These are phyloP conservation scores for Sporisorium exsertum DNA, from an alignment of 1,284 basidiomycete species.

Conservation along the genomic window DNA sequence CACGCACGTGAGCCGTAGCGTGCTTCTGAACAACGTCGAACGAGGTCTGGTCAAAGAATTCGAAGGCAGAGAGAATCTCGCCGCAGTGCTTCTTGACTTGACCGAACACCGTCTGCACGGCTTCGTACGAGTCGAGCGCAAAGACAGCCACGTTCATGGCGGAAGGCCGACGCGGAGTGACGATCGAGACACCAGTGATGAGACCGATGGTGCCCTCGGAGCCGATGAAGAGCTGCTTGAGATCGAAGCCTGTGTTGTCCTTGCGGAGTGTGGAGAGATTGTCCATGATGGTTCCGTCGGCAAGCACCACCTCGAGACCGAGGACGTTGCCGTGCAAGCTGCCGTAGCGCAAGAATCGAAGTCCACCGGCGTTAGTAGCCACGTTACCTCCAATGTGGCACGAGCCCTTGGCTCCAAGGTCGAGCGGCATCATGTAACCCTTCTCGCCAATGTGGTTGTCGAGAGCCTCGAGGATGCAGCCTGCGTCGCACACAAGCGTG, in stretches of 20 bases:
- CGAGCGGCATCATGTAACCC: conserved; percentile 96
- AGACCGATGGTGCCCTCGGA: conserved; percentile 95
- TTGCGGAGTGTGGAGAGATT: conserved; percentile 77
- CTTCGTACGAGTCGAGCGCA: conserved; percentile 73
- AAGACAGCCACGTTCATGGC: conserved; percentile 74
- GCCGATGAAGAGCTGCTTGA: conserved; percentile 98
- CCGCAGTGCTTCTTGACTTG: conserved; percentile 79
- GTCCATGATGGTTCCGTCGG: conserved; percentile 83
- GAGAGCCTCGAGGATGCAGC: conserved; percentile 91
- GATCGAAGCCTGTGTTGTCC: conserved; percentile 99
- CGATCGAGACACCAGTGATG: conserved; percentile 93
- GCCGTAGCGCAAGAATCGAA: conserved; percentile 92
- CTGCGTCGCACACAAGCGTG: conserved; percentile 80
- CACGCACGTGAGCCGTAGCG: conserved; percentile 73
- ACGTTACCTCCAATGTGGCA: conserved; percentile 99
- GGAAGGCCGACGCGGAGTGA: conserved; percentile 86
- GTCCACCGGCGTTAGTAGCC: conserved; percentile 95
- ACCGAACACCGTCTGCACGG: conserved; percentile 74
- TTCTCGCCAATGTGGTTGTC: conserved; percentile 87
- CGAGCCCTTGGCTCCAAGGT: conserved; percentile 96
- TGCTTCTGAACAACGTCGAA: conserved; percentile 80
- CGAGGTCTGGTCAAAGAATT: conserved; percentile 90
- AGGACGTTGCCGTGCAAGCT: conserved; percentile 94
- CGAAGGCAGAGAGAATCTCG: conserved; percentile 97
- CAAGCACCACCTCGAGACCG: conserved; percentile 95